Conservation (phyloP, 108 stramenopile species). For the Cyclotella cryptica region DNA sequence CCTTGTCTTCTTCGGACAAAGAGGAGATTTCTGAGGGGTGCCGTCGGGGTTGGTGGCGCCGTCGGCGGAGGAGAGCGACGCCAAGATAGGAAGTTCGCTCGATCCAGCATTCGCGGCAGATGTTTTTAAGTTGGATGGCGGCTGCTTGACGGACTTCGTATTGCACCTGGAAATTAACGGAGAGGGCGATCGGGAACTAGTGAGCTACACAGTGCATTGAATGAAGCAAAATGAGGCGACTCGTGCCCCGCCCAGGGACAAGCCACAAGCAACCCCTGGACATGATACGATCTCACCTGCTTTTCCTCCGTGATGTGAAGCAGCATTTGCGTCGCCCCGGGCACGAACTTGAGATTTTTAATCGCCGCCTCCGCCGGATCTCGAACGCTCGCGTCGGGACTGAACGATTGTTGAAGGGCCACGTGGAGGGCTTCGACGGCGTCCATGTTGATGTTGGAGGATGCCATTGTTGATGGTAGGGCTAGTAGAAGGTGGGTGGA, state of each 20-base stretch:
- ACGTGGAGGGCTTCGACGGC: conserved; percentile 80
- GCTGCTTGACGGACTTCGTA: conserved; percentile 91
- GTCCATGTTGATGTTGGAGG: conserved; percentile 17
- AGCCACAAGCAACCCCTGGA: not conserved
- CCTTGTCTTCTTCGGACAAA: conserved; percentile 80
- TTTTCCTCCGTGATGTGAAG: conserved; percentile 86
- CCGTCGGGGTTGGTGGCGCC: conserved; percentile 53
- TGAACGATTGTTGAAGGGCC: conserved; percentile 90
- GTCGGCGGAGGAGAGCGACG: conserved; percentile 35
- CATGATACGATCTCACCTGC: conserved; percentile 65
- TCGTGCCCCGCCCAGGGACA: too few relatives aligned
- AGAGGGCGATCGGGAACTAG: not conserved
- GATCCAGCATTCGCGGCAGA: conserved; percentile 91
- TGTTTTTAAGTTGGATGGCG: conserved; percentile 91
- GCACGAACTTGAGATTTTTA: conserved; percentile 86
- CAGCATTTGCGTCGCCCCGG: conserved; percentile 75
- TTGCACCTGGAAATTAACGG: conserved; percentile 49
- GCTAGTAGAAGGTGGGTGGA: not conserved
- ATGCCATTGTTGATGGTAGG: conserved; percentile 4
- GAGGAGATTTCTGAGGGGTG: conserved; percentile 55
- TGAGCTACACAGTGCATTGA: conserved; percentile 8
- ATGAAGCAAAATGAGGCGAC: not conserved
- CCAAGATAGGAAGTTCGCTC: conserved; percentile 77
- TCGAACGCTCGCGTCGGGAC: conserved; percentile 77
- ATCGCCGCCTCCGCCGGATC: conserved; percentile 84